Evolutionary conservation across 805 yeast genomes (phyloP), one percentile per base, ranked within the genome.

Genomic region (Myxozyma sirexii): DNA sequence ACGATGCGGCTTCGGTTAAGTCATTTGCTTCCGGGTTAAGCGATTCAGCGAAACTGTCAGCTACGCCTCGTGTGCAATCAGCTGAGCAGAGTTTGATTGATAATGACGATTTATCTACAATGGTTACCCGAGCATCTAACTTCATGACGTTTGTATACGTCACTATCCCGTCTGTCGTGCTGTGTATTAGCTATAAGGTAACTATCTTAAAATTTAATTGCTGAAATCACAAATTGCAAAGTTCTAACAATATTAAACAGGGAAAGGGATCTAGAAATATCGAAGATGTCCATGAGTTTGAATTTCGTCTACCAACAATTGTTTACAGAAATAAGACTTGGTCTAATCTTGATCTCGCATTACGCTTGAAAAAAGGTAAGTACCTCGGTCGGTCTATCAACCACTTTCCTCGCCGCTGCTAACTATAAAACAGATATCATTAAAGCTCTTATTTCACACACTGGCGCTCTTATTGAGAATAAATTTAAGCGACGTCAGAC

Each of bases 391-490:
- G 13, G 19, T 45, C 8, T 7, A 19, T 24, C 27, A 26, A 10
- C n/a, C n/a, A n/a, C n/a, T n/a, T n/a, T n/a, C n/a, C n/a, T n/a
- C n/a, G n/a, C n/a, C n/a, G n/a, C n/a, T 29, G 21, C 37, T 43
- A 19, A 24, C 47, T 54, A 33, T 45, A n/a, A 6, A 35, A 2
- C 26, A 60, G 75, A 76, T 59, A 69, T 77, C 15, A 68, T 77
- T 44, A 72, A 71, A 63, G 69, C 75, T 1, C 66, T 78, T 43
- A 65, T 77, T 35, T 71, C 70, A n/a, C 79, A 77, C 58, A 80
- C 92, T 0, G 97, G 96, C 2, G 84, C 86, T 59, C 82, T 93
- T 52, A 70, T 92, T 37, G 85, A 87, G n/a, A 90, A 90, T 70
- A 90, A 89, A 73, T 75, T 93, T 37, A 76, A 76, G 58, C 44